Evolutionary conservation across 208 protist species (phyloP).

Genomic region (Angomonas ambiguus): DNA sequence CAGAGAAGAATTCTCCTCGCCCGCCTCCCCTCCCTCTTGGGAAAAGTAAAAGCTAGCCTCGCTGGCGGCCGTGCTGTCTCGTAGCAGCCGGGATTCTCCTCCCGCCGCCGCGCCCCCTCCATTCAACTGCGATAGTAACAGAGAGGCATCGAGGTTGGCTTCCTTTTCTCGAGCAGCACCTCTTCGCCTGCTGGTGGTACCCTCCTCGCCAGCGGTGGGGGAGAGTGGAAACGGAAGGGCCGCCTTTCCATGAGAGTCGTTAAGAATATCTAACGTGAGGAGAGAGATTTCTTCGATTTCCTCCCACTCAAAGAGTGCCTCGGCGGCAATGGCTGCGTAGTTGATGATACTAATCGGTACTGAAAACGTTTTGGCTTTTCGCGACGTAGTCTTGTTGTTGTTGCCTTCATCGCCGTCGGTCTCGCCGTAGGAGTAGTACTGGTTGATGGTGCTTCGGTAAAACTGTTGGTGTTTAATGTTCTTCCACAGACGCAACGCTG

Average conservation of each 20-base stretch:
- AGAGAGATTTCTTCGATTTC: constrained; percentile 41
- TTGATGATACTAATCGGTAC: constrained; percentile 26
- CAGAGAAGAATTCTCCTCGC: not conserved
- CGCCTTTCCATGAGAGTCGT: not conserved
- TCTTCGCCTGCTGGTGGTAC: too few relatives aligned
- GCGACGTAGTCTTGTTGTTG: not conserved
- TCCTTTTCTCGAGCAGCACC: not conserved
- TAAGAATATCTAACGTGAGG: not conserved
- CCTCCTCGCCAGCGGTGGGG: too few relatives aligned
- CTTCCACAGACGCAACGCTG: constrained; percentile 63
- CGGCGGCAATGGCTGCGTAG: constrained; percentile 63
- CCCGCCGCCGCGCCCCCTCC: too few relatives aligned
- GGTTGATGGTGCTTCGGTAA: not conserved
- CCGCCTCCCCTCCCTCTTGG: not conserved
- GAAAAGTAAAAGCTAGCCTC: not conserved
- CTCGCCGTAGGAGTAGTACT: not conserved
- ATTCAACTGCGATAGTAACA: not conserved
- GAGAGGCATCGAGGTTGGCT: not conserved
- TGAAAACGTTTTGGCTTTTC: not conserved
- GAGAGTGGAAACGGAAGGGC: too few relatives aligned
- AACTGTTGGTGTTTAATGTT: constrained; percentile 5
- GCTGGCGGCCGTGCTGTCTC: not conserved
- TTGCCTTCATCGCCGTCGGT: not conserved
- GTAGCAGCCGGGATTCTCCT: not conserved
- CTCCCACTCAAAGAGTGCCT: constrained; percentile 75